Conservation (phyloP, 1,139 yeast genomes). For the Taiozyma sp. region DNA sequence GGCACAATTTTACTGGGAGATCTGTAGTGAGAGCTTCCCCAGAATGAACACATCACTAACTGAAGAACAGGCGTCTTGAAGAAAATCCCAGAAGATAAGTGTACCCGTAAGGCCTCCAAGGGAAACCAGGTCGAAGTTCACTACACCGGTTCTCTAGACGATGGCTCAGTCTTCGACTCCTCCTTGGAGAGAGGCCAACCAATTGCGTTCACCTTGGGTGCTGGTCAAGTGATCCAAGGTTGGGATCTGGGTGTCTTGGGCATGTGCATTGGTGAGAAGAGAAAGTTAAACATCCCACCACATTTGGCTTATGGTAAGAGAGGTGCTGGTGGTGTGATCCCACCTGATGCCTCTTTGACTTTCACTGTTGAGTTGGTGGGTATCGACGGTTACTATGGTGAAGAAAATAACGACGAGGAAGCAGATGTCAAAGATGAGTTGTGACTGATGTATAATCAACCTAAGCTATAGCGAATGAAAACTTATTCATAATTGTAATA, state of each 20-base stretch:
- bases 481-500: too few species aligned
- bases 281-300: constrained; percentile 73
- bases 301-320: constrained; percentile 68
- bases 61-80: constrained; percentile 31
- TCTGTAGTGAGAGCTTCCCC: not conserved
- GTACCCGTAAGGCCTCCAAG: constrained; percentile 46
- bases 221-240: constrained; percentile 74
- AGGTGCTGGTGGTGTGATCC: constrained; percentile 74
- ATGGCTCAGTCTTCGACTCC: constrained; percentile 72
- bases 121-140: constrained; percentile 72
- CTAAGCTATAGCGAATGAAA: too few species aligned
- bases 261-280: constrained; percentile 86
- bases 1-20: not conserved
- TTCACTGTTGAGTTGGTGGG: constrained; percentile 54
- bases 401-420: not conserved
- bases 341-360: constrained; percentile 63
- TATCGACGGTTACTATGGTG: constrained; percentile 31
- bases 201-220: constrained; percentile 61
- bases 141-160: constrained; percentile 64
- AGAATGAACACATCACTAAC: not conserved
- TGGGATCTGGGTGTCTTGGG: constrained; percentile 81
- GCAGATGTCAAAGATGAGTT: constrained; percentile 2
- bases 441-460: not conserved
- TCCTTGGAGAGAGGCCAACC: constrained; percentile 63
- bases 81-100: constrained; percentile 42